Base-by-base conservation (phyloP, 2,329 filamentous ascomycete genomes). In the Ophiostoma himal-ulmi region DNA sequence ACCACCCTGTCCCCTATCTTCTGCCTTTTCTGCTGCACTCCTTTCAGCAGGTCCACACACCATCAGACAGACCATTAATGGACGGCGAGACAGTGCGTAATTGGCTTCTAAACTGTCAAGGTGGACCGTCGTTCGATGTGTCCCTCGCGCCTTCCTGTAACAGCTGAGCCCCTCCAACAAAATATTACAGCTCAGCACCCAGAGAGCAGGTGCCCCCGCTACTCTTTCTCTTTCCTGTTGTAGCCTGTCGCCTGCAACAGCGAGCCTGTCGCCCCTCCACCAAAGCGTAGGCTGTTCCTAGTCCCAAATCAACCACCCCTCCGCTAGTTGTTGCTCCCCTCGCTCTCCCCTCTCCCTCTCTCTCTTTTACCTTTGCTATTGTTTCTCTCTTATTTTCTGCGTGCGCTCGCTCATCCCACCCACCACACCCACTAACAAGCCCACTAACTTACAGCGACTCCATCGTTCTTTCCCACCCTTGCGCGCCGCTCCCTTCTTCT, bases 331-430 rank as follows among this genome's bases (percentile, higher is more conserved):
- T 67, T 71, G 73, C 74, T 75, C 74, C 73, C 74, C 74, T 73
- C 68, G 67, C 44, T 60, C 67, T 68, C 62, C 65, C 41, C 60
- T 41, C 70, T 64, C 65, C 37, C 60, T 60, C 36, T 37, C n/a
- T 70, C 1, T 5, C 73, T 74, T 74, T 30, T 30, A 30, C 30
- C 72, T 73, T 71, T 72, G 39, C 75, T 75, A 71, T 74, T 75
- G 75, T 73, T 74, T 75, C 74, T 73, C 74, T 76, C 76, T 74
- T 74, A 75, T 75, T 20, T 26, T 74, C 44, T 54, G 26, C 26
- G 64, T 37, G 34, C 17, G 37, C 37, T 37, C 17, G 62, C 62
- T 44, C 62, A 65, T 65, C 62, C 34, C 65, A 67, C 65, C 65
- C 34, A 44, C 65, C 13, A 66, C 30, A 37, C 65, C 39, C 37